Conservation (phyloP, 805 yeast species). For the Zygosaccharomyces rouxii region DNA sequence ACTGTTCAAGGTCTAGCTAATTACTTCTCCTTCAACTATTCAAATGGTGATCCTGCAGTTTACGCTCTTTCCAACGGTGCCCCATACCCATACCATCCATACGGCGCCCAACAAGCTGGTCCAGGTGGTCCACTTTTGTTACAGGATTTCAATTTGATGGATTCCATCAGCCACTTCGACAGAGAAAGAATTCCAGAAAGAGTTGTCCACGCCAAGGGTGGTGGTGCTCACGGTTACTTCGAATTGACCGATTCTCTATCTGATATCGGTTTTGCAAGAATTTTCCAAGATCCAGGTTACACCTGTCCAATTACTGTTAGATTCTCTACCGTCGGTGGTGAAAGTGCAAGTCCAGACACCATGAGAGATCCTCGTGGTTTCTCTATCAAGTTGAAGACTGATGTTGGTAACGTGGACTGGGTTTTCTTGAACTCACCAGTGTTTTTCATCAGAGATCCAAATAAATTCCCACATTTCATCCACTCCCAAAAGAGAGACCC, state of each 20-base stretch:
- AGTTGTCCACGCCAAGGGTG: slow-evolving; percentile 65
- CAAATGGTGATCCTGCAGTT: slow-evolving; percentile 6
- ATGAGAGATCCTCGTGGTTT: slow-evolving; percentile 89
- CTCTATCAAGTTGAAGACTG: slow-evolving; percentile 73
- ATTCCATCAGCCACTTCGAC: slow-evolving; percentile 55
- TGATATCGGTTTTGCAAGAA: slow-evolving; percentile 45
- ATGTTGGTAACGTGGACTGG: slow-evolving; percentile 80
- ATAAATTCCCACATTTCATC: slow-evolving; percentile 81
- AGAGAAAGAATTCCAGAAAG: slow-evolving; percentile 64
- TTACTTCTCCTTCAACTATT: not conserved
- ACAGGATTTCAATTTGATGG: slow-evolving; percentile 56
- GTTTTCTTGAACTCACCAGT: slow-evolving; percentile 85
- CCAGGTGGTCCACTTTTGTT: slow-evolving; percentile 53
- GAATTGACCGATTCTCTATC: slow-evolving; percentile 54
- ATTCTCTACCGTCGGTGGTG: slow-evolving; percentile 84
- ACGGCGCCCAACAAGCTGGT: slow-evolving; percentile 51
- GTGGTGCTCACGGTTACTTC: slow-evolving; percentile 57
- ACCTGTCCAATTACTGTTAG: slow-evolving; percentile 42
- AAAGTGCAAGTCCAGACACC: slow-evolving; percentile 73
- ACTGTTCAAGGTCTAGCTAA: not conserved
- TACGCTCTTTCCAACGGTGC: slow-evolving; percentile 50
- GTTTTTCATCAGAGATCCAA: slow-evolving; percentile 71
- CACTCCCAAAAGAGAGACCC: slow-evolving; percentile 89
- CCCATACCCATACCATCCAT: slow-evolving; percentile 50
- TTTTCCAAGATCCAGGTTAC: slow-evolving; percentile 41